Base-by-base conservation (phyloP, 2,329 filamentous ascomycete genomes). In the Aspergillus fumigatus region DNA sequence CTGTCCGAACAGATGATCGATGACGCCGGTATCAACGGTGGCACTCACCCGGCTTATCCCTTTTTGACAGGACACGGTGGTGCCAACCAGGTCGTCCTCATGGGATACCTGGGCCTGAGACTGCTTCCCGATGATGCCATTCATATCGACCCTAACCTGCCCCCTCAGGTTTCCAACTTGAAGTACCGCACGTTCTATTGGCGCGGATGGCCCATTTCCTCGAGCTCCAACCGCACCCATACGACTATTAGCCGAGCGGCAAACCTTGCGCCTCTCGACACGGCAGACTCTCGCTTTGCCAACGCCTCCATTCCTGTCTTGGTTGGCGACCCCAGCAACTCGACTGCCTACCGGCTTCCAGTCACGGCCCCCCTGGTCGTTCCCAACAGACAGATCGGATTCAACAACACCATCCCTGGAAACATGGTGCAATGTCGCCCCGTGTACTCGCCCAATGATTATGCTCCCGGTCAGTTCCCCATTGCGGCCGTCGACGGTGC, bases 1-100 rank as follows among this genome's bases (percentile, higher is more conserved):
- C 86, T 88, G 69, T 88, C 85, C 0, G 87, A 90, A 64, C 87
- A 90, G 67, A 75, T 87, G 49, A 70, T 84, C 21, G 87, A 90
- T 64, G 78, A 87, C 59, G 80, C 78, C 56, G 74, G 74, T 17
- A 68, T 74, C 1, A 89, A 89, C 54, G 87, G 86, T 19, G 84
- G 84, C 35, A 86, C 84, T 0, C 84, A 88, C 58, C 86, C 87
- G 0, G 87, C 87, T 0, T 90, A 82, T 64, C 87, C 87, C 0
- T 90, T 90, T 74, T 72, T 89, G 25, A 90, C 87, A 0, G 87
- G 87, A 3, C 84, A 87, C 65, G 87, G 87, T 21, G 87, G 87
- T 53, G 83, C 85, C 14, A 83, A 88, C 61, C 86, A 88, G 67
- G 82, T 89, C 25, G 82, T 81, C 0, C 78, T 88, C 2, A 88